A percentile compares a stretch with the other conserved stretches of the same genome.
These are phyloP conservation scores for Chaetomiaceae sp. DNA, from an alignment of 2,329 filamentous ascomycete genomes.

Conservation along the genomic window DNA sequence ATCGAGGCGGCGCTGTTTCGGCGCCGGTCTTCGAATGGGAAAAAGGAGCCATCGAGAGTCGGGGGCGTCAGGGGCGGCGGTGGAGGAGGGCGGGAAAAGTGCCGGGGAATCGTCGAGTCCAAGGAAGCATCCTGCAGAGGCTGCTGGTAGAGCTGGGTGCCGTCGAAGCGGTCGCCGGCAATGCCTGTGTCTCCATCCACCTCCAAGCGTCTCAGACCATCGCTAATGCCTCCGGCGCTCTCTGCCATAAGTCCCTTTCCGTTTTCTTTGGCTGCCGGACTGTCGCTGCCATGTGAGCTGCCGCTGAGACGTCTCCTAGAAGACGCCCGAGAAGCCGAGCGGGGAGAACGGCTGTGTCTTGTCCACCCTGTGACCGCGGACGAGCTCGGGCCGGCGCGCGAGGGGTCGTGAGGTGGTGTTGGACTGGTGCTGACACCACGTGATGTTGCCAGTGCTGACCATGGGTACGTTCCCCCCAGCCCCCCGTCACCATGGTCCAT, in stretches of 20 bases:
- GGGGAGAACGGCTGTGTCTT: slow-evolving; percentile 8
- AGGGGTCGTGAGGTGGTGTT: slow-evolving; percentile 14
- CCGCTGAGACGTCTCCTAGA: slow-evolving; percentile 12
- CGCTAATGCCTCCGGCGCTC: slow-evolving; percentile 2
- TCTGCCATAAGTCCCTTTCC: slow-evolving; percentile 19
- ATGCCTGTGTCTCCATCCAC: background rate
- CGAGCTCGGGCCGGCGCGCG: slow-evolving; percentile 8
- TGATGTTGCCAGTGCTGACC: slow-evolving; percentile 25
- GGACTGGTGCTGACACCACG: slow-evolving; percentile 29
- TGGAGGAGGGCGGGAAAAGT: slow-evolving; percentile 33
- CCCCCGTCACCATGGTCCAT: slow-evolving; percentile 23
- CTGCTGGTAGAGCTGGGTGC: background rate
- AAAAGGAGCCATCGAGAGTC: slow-evolving; percentile 39
- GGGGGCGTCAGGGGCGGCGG: slow-evolving; percentile 49
- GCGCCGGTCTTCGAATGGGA: slow-evolving; percentile 40
- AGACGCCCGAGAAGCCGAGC: slow-evolving; percentile 9
- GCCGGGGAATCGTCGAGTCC: slow-evolving; percentile 15
- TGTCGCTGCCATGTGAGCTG: slow-evolving; percentile 17
- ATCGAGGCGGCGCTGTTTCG: slow-evolving; percentile 33
- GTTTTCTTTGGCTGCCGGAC: slow-evolving; percentile 7
- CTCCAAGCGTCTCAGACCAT: background rate
- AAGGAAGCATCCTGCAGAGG: background rate
- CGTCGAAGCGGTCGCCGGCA: background rate
- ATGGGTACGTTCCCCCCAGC: slow-evolving; percentile 19
- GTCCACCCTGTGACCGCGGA: slow-evolving; percentile 6